phyloP scores from a whole-genome alignment of 2,329 filamentous ascomycete species.

The Phialophora macrospora region DNA sequence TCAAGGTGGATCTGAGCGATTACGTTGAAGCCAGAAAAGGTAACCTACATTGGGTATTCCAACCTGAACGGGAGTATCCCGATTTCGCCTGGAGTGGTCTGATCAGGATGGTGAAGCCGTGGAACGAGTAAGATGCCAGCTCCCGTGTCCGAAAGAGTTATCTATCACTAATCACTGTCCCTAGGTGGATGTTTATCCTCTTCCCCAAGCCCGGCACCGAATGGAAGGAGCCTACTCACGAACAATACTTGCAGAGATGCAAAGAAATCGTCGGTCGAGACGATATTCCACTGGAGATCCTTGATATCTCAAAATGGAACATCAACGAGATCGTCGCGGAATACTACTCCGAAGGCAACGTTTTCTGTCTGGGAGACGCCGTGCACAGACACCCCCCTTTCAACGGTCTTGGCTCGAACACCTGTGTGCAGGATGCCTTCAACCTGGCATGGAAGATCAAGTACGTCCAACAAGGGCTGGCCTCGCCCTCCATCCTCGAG shows the following conservation, averaged over 20 bases:
- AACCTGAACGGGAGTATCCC: constrained; percentile 59
- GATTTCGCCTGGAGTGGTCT: constrained; percentile 58
- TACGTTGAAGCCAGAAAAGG: constrained; percentile 58
- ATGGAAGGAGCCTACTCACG: constrained; percentile 51
- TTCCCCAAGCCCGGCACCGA: constrained; percentile 50
- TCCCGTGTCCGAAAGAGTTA: background rate
- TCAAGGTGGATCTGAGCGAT: constrained; percentile 58
- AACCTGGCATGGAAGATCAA: constrained; percentile 49
- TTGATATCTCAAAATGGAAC: constrained; percentile 62
- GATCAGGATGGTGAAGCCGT: constrained; percentile 66
- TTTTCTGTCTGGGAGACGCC: constrained; percentile 48
- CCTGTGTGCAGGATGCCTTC: constrained; percentile 47
- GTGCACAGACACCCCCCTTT: constrained; percentile 47
- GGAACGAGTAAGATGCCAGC: constrained; percentile 53
- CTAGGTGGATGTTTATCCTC: constrained; percentile 61
- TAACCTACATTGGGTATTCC: constrained; percentile 66
- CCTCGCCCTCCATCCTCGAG: constrained; percentile 39
- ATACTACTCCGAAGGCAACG: constrained; percentile 51
- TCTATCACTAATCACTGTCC: constrained; percentile 9
- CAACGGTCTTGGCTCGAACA: constrained; percentile 47
- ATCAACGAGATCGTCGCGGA: constrained; percentile 67
- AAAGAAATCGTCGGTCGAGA: constrained; percentile 62
- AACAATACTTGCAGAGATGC: constrained; percentile 55
- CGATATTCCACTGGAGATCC: constrained; percentile 55
- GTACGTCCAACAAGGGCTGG: constrained; percentile 43